Evolutionary conservation across 2,329 filamentous ascomycete genomes (phyloP), one percentile per base, ranked within the genome.

Genomic region (Aureobasidium melanogenum): DNA sequence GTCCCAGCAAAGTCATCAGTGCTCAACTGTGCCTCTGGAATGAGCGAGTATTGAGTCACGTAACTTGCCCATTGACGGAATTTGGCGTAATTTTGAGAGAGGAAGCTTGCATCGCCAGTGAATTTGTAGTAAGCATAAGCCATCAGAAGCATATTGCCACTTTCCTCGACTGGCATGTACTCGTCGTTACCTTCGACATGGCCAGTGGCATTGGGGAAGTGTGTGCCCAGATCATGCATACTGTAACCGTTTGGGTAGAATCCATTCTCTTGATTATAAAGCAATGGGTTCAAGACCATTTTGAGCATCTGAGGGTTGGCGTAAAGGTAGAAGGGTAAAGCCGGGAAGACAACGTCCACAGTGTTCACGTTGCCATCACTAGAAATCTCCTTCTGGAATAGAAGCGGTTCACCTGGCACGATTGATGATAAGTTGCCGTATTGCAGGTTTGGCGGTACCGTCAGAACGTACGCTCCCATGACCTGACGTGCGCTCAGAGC

Each of bases 301-400:
- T 85, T 87, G 61, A 92, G 77, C 88, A 89, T 93, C 62, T 84
- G 80, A 2, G 89, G 89, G 67, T 92, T 91, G 19, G 89, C 91
- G 70, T 93, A 94, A 22, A 93, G 72, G 77, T 93, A 93, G 79
- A 93, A 94, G 0, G 90, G 89, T 73, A 91, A 92, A 0, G 89
- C 82, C 0, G 89, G 90, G 76, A 91, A 94, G 67, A 95, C 93
- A 61, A 95, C 88, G 75, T 93, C 89, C 12, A 94, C 88, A 0
- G 89, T 94, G 70, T 94, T 89, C 72, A 86, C 86, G 68, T 95
- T 93, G 4, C 89, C 89, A 67, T 93, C 88, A 2, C 88, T 91
- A 1, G 88, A 65, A 61, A 94, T 93, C 71, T 94, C 90, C 70
- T 94, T 94, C 63, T 93, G 75, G 74, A 94, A 94, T 24, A 94